Conservation (phyloP, 148 eudicot genomes). For the Vaccinium myrtillus region DNA sequence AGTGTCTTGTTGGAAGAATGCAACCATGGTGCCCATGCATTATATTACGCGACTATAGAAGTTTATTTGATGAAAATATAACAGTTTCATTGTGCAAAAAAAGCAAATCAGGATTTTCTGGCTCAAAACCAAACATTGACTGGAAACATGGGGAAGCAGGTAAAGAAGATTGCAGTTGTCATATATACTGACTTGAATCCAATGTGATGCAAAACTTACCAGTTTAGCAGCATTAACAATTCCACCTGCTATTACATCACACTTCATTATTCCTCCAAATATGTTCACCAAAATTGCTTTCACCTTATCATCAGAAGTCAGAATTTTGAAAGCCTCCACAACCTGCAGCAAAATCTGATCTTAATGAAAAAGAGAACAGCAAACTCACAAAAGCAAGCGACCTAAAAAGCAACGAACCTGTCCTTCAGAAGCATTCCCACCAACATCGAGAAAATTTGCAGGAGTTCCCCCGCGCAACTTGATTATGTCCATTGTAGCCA, state of each 20-base stretch:
- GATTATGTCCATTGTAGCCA: conserved; percentile 99
- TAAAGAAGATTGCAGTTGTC: background rate
- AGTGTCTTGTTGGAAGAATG: background rate
- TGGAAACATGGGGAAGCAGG: background rate
- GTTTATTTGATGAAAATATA: background rate
- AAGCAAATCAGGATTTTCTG: background rate
- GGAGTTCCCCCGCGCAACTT: conserved; percentile 97
- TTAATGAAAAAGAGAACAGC: background rate
- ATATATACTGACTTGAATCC: background rate
- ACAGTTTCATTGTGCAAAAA: background rate
- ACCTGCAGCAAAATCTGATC: conserved; percentile 30
- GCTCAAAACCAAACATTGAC: background rate
- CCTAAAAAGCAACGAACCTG: conserved; percentile 46
- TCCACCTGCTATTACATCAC: conserved; percentile 96
- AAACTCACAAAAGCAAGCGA: conserved; percentile 1
- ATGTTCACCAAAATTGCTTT: conserved; percentile 96
- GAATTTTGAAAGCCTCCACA: conserved; percentile 91
- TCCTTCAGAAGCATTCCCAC: conserved; percentile 94
- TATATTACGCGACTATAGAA: background rate
- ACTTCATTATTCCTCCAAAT: conserved; percentile 98
- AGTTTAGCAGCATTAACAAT: conserved; percentile 97
- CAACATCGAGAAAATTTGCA: conserved; percentile 97
- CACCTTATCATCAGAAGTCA: conserved; percentile 96
- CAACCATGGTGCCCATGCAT: too few species aligned
- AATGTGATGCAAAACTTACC: conserved; percentile 34